A percentile compares a stretch with the other conserved stretches of the same genome.
Evolutionary conservation across 257 asterid species (phyloP).

Genomic region (Thymus quinquecostatus): DNA sequence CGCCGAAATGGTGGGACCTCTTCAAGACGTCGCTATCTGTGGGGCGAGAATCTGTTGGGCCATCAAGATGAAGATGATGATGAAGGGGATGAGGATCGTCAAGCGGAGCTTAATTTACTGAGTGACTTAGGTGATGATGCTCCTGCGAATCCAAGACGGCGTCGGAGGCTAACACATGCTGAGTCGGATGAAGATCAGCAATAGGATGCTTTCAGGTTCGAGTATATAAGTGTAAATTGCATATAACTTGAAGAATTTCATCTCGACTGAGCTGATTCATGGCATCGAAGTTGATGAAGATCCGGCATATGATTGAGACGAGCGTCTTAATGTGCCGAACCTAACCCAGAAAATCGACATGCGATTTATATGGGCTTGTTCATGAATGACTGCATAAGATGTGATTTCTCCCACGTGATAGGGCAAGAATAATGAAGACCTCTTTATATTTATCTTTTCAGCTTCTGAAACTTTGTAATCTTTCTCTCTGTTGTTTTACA

Average conservation of each 20-base stretch:
- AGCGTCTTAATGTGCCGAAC: background rate
- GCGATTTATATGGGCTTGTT: background rate
- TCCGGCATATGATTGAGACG: conserved; percentile 11
- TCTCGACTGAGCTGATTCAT: conserved; percentile 15
- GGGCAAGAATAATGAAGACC: conserved; percentile 21
- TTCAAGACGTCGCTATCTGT: conserved; percentile 67
- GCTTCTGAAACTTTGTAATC: background rate
- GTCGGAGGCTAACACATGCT: conserved; percentile 54
- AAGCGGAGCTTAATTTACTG: conserved; percentile 35
- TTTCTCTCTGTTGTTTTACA: background rate
- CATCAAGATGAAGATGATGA: conserved; percentile 46
- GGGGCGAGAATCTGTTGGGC: conserved; percentile 83
- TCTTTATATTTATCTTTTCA: conserved; percentile 14
- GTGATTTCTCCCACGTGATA: conserved; percentile 11
- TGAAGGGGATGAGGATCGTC: conserved; percentile 36
- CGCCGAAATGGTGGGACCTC: conserved; percentile 54
- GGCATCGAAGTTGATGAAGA: conserved; percentile 26
- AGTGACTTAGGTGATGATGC: conserved; percentile 48
- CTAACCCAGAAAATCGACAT: background rate
- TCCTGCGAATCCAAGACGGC: conserved; percentile 48
- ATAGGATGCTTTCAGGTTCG: conserved; percentile 16
- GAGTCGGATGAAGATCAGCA: conserved; percentile 30
- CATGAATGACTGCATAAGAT: conserved; percentile 17
- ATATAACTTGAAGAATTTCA: conserved; percentile 14
- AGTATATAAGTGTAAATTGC: conserved; percentile 21